A percentile compares a stretch with the other conserved stretches of the same genome.
phyloP scores from a whole-genome alignment of 1,284 basidiomycete genomes.

The Heterobasidion irregulare region DNA sequence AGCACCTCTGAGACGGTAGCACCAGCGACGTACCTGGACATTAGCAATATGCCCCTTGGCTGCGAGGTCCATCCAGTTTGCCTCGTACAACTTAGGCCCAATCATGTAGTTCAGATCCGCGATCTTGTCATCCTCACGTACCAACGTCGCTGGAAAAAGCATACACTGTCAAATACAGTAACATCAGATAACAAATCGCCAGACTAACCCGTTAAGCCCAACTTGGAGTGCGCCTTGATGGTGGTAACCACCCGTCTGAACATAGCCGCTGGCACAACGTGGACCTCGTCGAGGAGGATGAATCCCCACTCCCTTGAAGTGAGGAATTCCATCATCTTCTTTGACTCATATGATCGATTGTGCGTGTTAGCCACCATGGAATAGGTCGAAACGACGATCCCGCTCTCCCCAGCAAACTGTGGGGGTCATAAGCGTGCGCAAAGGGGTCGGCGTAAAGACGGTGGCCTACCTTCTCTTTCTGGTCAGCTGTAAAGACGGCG shows the following conservation, averaged over 20 bases:
- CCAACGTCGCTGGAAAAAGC: slow-evolving; percentile 71
- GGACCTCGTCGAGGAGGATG: slow-evolving; percentile 92
- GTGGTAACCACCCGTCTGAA: slow-evolving; percentile 94
- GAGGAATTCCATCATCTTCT: slow-evolving; percentile 99
- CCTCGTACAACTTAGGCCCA: slow-evolving; percentile 98
- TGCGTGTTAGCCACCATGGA: slow-evolving; percentile 98
- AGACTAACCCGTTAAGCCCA: slow-evolving; percentile 79
- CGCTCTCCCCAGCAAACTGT: slow-evolving; percentile 88
- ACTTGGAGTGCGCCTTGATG: slow-evolving; percentile 95
- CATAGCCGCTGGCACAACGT: slow-evolving; percentile 96
- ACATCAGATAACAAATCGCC: not conserved
- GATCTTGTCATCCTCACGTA: slow-evolving; percentile 99
- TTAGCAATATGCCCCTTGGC: slow-evolving; percentile 99
- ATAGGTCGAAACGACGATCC: slow-evolving; percentile 95
- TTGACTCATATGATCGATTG: slow-evolving; percentile 92
- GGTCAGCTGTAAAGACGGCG: slow-evolving; percentile 91
- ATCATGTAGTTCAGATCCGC: slow-evolving; percentile 99
- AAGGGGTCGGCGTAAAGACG: slow-evolving; percentile 7
- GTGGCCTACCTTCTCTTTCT: slow-evolving; percentile 81
- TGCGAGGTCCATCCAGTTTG: slow-evolving; percentile 99
- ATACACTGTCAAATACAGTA: slow-evolving; percentile 4
- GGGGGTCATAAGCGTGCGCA: not conserved
- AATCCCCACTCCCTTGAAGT: slow-evolving; percentile 94
- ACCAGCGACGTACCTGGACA: slow-evolving; percentile 66
- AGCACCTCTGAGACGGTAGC: not conserved